Evolutionary conservation across 345 rosid genomes (phyloP), one percentile per base, ranked within the genome.

Genomic region (Eucalyptus marginata): DNA sequence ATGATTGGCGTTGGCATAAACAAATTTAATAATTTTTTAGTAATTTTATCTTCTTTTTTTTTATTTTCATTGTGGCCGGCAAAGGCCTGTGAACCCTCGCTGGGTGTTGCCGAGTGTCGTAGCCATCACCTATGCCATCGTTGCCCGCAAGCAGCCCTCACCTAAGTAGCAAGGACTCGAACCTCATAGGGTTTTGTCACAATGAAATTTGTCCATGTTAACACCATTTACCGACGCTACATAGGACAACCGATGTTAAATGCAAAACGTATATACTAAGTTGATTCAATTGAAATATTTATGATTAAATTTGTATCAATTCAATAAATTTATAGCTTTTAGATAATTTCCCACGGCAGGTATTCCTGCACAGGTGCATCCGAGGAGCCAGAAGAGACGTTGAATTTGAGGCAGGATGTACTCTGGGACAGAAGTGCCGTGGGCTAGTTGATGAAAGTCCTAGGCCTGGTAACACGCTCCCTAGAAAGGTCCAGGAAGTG

Each of bases 51-150:
- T 50, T 50, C 18, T 50, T 2, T 2, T 22, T 51, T 22, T 52
- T 18, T 52, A 17, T 52, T 52, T 52, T 52, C 4, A 18, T 52
- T 52, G 2, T 22, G 25, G 4, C 11, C 1, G 0, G 11, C 11
- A 56, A 56, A 24, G 59, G 59, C 27, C 0, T 9, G 12, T 22
- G 59, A 56, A 56, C 27, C 59, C 59, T 56, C 3, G 0, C 3
- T 56, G 0, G 10, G 29, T 0, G 3, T 0, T 4, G 6, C 4
- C 0, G 0, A 22, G 62, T 22, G 62, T 24, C 0, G 62, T 52
- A 18, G 56, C 58, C 58, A 52, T 52, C 25, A 52, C 25, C 58
- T 52, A 52, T 52, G 58, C 58, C 0, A 52, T 52, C 2, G 5
- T 52, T 20, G 58, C 58, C 1, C 0, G 4, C 3, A 8, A 9